Percentiles rank a stretch among this genome's conserved stretches.
phyloP scores from a whole-genome alignment of 1,284 basidiomycete genomes.

The Melampsora larici-populina region DNA sequence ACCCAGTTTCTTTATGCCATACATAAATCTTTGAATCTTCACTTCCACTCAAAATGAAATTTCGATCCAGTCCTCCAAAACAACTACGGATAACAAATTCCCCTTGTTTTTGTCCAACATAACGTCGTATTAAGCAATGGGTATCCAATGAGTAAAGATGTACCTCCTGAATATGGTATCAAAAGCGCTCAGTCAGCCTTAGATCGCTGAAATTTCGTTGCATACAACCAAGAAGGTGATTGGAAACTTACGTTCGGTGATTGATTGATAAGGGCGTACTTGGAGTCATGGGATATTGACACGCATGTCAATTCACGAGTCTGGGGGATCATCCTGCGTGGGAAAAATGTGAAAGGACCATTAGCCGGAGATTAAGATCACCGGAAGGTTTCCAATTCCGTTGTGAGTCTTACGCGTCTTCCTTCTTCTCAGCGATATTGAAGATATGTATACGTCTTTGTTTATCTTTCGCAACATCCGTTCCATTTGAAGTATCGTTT shows the following conservation, averaged over 20 bases:
- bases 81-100: slow-evolving; percentile 82
- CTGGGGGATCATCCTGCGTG: slow-evolving; percentile 31
- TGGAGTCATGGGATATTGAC: slow-evolving; percentile 79
- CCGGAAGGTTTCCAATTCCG: too few species aligned
- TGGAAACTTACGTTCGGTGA: slow-evolving; percentile 69
- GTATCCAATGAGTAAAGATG: slow-evolving; percentile 76
- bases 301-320: slow-evolving; percentile 75
- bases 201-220: too few species aligned
- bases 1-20: slow-evolving; percentile 84
- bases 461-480: background rate
- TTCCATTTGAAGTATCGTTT: slow-evolving; percentile 12
- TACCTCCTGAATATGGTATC: slow-evolving; percentile 64
- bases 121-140: slow-evolving; percentile 67
- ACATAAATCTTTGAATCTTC: slow-evolving; percentile 91
- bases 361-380: background rate
- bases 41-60: slow-evolving; percentile 87
- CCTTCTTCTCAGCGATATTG: slow-evolving; percentile 33
- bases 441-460: slow-evolving; percentile 42
- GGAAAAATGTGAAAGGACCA: background rate
- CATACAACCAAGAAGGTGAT: too few species aligned
- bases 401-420: slow-evolving; percentile 23
- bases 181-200: slow-evolving; percentile 14
- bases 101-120: slow-evolving; percentile 74
- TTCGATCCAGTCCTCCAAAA: slow-evolving; percentile 86
- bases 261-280: slow-evolving; percentile 79